phyloP scores from a whole-genome alignment of 2,329 filamentous ascomycete species.

The Colletotrichum tofieldiae region DNA sequence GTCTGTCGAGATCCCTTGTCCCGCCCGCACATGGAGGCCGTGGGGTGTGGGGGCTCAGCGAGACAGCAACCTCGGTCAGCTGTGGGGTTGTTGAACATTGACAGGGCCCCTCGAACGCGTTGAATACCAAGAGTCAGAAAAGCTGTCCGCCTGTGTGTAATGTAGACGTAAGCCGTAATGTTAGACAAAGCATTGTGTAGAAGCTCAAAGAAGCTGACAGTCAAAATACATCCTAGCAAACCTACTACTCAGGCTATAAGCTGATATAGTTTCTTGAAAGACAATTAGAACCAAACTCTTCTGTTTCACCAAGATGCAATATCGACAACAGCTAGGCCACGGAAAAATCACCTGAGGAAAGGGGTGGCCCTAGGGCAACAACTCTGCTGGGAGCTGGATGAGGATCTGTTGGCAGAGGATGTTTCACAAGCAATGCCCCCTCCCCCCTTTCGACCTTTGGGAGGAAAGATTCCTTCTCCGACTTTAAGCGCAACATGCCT shows the following conservation, averaged over 20 bases:
- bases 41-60: constrained; percentile 31
- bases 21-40: constrained; percentile 15
- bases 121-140: not conserved
- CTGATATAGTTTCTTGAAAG: not conserved
- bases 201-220: not conserved
- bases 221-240: not conserved
- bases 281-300: not conserved
- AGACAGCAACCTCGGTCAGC: constrained; percentile 19
- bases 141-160: no score
- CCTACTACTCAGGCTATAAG: no score
- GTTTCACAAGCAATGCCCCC: not conserved
- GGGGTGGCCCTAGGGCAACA: not conserved
- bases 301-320: not conserved
- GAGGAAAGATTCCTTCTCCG: not conserved
- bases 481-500: not conserved
- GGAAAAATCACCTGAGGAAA: not conserved
- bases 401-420: not conserved
- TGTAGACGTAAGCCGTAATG: not conserved
- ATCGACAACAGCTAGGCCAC: no score
- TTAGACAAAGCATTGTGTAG: no score
- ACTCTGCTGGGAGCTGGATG: not conserved
- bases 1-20: constrained; percentile 15
- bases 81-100: constrained; percentile 12
- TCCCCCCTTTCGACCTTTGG: not conserved
- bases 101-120: not conserved